These are phyloP conservation scores for Beta macrorhiza DNA, from an alignment of 179 eudicot species.

Conservation along the genomic window DNA sequence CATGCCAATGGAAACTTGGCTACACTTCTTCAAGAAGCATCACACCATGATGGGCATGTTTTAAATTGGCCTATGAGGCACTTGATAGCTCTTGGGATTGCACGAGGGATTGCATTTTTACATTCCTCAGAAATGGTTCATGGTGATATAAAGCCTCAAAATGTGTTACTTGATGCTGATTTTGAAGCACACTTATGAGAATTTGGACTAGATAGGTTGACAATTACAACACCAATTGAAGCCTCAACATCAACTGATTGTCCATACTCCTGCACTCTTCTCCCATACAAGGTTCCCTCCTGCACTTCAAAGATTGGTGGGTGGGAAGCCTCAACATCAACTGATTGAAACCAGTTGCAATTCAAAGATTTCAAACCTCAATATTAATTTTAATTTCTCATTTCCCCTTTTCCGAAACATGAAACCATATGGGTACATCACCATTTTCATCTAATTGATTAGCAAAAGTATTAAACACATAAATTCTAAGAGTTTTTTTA, in stretches of 20 bases:
- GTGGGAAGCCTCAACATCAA: no score
- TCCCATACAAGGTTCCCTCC: no score
- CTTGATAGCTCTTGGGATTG: conserved; percentile 59
- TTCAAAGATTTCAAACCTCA: no score
- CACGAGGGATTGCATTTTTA: conserved; percentile 55
- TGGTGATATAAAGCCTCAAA: conserved; percentile 67
- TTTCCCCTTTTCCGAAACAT: no score
- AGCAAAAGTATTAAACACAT: conserved; percentile 73
- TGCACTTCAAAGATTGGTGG: no score
- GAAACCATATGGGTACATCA: conserved; percentile 12
- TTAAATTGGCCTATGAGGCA: conserved; percentile 78
- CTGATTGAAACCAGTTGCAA: no score
- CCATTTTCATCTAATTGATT: conserved; percentile 46
- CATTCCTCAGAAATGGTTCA: conserved; percentile 52
- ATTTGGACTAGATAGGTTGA: conserved; percentile 50
- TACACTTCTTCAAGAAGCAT: conserved; percentile 64
- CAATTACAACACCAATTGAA: conserved; percentile 31
- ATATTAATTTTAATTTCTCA: no score
- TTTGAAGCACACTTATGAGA: conserved; percentile 53
- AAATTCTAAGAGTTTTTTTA: conserved; percentile 69
- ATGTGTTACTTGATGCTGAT: conserved; percentile 45
- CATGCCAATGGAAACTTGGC: conserved; percentile 77
- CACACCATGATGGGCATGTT: conserved; percentile 74
- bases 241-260: conserved; percentile 39
- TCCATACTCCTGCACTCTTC: no score